Conservation (phyloP, 495 filamentous ascomycete genomes). For the Lichina pygmaea region DNA sequence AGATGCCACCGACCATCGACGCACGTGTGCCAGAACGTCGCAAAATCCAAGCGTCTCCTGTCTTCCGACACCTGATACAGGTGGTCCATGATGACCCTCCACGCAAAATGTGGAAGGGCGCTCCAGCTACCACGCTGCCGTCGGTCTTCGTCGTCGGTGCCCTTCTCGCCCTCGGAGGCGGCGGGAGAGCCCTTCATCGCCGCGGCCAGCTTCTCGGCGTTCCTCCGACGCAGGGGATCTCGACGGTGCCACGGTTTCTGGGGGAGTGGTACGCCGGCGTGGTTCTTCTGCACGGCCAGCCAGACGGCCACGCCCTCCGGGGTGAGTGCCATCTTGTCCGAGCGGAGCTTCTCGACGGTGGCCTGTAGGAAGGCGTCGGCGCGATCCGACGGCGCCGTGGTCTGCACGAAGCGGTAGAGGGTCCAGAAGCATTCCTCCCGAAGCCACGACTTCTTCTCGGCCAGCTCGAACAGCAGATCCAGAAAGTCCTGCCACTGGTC, state of each 20-base stretch:
- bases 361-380: constrained; percentile 22
- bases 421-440: constrained; percentile 66
- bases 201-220: constrained; percentile 34
- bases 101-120: constrained; percentile 64
- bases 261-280: constrained; percentile 34
- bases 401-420: constrained; percentile 20
- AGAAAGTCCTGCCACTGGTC: constrained; percentile 35
- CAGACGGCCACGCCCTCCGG: constrained; percentile 78
- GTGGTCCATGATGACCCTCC: constrained; percentile 41
- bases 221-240: constrained; percentile 38
- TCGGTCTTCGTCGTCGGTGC: constrained; percentile 17
- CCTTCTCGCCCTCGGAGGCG: constrained; percentile 21
- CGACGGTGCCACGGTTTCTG: constrained; percentile 43
- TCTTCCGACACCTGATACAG: constrained; percentile 11
- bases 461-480: constrained; percentile 25
- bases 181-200: constrained; percentile 37
- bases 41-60: constrained; percentile 24
- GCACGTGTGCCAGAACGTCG: constrained; percentile 64
- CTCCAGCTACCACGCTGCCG: constrained; percentile 36
- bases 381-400: constrained; percentile 14
- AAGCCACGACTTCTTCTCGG: constrained; percentile 56
- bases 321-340: constrained; percentile 39
- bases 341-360: constrained; percentile 31
- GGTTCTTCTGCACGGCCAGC: constrained; percentile 27
- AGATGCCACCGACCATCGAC: constrained; percentile 43